phyloP scores from a whole-genome alignment of 2,329 filamentous ascomycete species.

The Penicillium sp. region DNA sequence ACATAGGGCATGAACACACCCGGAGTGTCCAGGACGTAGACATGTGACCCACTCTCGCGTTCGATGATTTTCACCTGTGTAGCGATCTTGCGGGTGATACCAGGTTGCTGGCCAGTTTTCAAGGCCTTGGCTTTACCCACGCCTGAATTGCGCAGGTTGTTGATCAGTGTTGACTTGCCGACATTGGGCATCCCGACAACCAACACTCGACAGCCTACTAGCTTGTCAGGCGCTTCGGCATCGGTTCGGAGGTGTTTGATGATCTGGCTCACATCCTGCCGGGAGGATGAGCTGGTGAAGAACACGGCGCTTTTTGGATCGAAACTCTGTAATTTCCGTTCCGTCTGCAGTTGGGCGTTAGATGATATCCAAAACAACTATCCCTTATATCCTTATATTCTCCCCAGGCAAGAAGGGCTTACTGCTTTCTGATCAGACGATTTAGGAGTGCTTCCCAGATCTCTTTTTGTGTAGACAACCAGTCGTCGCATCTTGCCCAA shows the following conservation, averaged over 20 bases:
- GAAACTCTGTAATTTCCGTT: conserved; percentile 36
- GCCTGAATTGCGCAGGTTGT: conserved; percentile 71
- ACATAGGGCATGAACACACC: conserved; percentile 96
- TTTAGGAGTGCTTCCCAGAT: conserved; percentile 59
- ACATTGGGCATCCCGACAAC: conserved; percentile 98
- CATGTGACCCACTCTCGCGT: conserved; percentile 55
- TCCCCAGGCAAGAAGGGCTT: conserved; percentile 10
- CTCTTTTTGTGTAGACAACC: conserved; percentile 87
- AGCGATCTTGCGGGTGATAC: conserved; percentile 81
- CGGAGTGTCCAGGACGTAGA: conserved; percentile 88
- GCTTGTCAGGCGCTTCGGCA: conserved; percentile 39
- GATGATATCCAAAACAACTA: not conserved
- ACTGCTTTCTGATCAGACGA: conserved; percentile 44
- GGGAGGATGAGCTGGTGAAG: conserved; percentile 36
- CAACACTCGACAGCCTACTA: conserved; percentile 82
- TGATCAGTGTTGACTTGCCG: conserved; percentile 92
- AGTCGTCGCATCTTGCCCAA: conserved; percentile 71
- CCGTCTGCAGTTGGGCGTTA: conserved; percentile 23
- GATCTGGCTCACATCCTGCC: conserved; percentile 33
- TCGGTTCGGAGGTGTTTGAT: conserved; percentile 35
- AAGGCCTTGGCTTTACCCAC: conserved; percentile 69
- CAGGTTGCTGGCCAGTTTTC: conserved; percentile 79
- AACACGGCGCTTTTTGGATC: conserved; percentile 37
- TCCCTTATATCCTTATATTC: not conserved
- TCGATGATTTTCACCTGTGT: conserved; percentile 79